Percentiles rank a stretch among this genome's conserved stretches.
Evolutionary conservation across 495 filamentous ascomycete species (phyloP).

Genomic region (Hamigera avellanea): DNA sequence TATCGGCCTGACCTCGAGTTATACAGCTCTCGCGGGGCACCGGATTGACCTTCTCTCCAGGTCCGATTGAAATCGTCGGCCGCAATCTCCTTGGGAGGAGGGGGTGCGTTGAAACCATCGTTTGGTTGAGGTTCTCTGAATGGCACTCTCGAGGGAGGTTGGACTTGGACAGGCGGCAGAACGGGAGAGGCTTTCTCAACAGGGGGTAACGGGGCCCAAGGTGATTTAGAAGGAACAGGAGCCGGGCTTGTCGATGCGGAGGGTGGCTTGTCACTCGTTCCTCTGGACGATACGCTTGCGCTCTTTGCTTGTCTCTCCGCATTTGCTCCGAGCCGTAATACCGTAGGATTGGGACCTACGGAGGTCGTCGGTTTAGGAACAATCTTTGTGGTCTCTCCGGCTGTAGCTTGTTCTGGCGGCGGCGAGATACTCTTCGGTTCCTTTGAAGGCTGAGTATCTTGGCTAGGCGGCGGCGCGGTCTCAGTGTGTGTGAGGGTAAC

Average conservation of each 20-base stretch:
- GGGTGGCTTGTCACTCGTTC: constrained; percentile 61
- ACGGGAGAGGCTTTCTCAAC: constrained; percentile 71
- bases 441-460: constrained; percentile 2
- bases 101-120: constrained; percentile 19
- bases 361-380: constrained; percentile 35
- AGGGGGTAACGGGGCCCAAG: constrained; percentile 79
- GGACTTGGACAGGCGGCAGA: constrained; percentile 30
- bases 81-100: constrained; percentile 69
- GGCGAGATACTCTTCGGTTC: constrained; percentile 3
- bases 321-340: constrained; percentile 40
- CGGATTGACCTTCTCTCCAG: constrained; percentile 61
- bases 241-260: constrained; percentile 71
- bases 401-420: constrained; percentile 9
- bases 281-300: constrained; percentile 50
- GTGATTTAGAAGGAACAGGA: constrained; percentile 69
- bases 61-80: constrained; percentile 88
- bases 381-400: constrained; percentile 17
- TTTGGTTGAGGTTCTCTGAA: constrained; percentile 20
- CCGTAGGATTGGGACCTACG: constrained; percentile 41
- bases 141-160: constrained; percentile 12
- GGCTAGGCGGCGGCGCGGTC: constrained; percentile 13
- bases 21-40: constrained; percentile 63
- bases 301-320: constrained; percentile 39
- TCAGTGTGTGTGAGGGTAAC: constrained; percentile 56
- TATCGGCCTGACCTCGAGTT: constrained; percentile 92